Evolutionary conservation across 2,329 filamentous ascomycete species (phyloP).

Genomic region (Pseudocercospora ulei): DNA sequence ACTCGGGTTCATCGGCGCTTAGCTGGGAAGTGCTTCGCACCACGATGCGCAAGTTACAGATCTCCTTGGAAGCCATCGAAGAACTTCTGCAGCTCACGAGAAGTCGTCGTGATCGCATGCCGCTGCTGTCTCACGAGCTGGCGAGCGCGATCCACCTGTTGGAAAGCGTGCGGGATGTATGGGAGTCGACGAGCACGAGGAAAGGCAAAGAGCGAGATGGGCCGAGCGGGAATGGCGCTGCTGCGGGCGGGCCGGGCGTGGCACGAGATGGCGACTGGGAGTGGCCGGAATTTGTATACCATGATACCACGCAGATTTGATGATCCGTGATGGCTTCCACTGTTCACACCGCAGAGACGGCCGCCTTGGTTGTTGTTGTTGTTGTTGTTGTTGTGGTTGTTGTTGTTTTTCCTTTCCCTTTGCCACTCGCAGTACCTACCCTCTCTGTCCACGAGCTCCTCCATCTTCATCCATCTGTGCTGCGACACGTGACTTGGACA

Average conservation of each 20-base stretch:
- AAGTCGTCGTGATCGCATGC: conserved; percentile 15
- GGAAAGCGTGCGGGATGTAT: conserved; percentile 16
- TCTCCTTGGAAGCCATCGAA: conserved; percentile 20
- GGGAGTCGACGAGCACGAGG: conserved; percentile 10
- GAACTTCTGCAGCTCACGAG: conserved; percentile 17
- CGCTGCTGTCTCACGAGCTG: conserved; percentile 19
- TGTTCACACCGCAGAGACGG: too few relatives aligned
- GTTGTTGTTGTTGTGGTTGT: too few relatives aligned
- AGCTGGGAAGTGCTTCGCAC: conserved; percentile 19
- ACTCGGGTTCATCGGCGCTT: conserved; percentile 1
- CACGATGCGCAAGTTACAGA: conserved; percentile 18
- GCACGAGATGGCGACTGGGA: neutral
- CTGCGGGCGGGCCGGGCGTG: neutral
- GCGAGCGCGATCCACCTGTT: conserved; percentile 17
- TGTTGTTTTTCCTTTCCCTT: too few relatives aligned
- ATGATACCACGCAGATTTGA: neutral
- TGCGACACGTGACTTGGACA: too few relatives aligned
- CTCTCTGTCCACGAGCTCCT: too few relatives aligned
- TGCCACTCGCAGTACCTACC: too few relatives aligned
- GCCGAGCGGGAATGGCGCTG: too few relatives aligned
- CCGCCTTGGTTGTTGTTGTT: too few relatives aligned
- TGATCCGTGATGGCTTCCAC: too few relatives aligned
- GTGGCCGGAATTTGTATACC: conserved; percentile 1
- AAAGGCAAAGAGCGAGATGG: conserved; percentile 2
- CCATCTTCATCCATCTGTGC: too few relatives aligned